These are phyloP conservation scores for Postia placenta DNA, from an alignment of 768 basidiomycete genomes.

Conservation along the genomic window DNA sequence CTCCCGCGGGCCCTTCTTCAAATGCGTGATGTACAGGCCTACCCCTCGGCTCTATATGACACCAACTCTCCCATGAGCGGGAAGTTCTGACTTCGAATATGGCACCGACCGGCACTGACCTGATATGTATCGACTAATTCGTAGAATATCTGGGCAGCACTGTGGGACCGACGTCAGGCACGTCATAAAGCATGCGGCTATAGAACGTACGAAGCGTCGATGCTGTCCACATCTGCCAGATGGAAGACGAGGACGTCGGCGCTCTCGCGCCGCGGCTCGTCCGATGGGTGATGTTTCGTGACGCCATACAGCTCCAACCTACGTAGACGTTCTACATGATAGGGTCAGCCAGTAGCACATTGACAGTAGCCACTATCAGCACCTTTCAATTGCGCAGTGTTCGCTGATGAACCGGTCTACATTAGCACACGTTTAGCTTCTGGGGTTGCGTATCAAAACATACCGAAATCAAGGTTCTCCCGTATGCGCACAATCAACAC, in stretches of 20 bases:
- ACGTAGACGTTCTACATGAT: slow-evolving; percentile 58
- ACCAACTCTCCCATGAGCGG: background rate
- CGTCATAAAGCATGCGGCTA: background rate
- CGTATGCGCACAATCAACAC: slow-evolving; percentile 84
- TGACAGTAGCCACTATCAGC: background rate
- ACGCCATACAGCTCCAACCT: slow-evolving; percentile 87
- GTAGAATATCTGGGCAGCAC: slow-evolving; percentile 78
- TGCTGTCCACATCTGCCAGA: slow-evolving; percentile 83
- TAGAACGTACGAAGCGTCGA: slow-evolving; percentile 82
- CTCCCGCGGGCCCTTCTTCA: slow-evolving; percentile 29
- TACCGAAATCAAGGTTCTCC: slow-evolving; percentile 89
- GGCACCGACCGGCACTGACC: slow-evolving; percentile 36
- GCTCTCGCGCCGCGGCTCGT: slow-evolving; percentile 70
- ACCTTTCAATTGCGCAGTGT: slow-evolving; percentile 94
- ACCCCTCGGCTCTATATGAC: slow-evolving; percentile 36
- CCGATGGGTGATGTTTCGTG: slow-evolving; percentile 79
- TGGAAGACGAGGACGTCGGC: slow-evolving; percentile 86
- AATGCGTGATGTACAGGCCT: slow-evolving; percentile 39
- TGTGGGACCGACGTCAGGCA: slow-evolving; percentile 22
- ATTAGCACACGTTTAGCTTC: slow-evolving; percentile 1
- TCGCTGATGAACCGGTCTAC: slow-evolving; percentile 44
- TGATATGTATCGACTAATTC: slow-evolving; percentile 77
- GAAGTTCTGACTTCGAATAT: background rate
- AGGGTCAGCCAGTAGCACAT: background rate
- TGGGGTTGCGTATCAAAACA: slow-evolving; percentile 16